Evolutionary conservation across 305 asterid genomes (phyloP).

Genomic region (Solanum hybrid): DNA sequence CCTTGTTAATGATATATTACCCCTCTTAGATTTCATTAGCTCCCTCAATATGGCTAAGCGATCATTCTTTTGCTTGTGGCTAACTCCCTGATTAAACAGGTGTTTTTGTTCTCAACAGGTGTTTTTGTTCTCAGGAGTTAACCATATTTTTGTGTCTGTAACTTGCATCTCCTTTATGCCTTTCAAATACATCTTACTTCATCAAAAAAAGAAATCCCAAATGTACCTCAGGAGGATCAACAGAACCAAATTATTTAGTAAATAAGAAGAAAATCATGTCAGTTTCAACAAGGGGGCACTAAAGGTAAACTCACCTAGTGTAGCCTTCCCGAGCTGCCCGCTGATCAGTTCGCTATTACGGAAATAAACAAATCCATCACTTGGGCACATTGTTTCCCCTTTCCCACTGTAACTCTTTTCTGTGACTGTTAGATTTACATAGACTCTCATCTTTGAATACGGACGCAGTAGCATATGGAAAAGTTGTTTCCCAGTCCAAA

Average conservation of each 20-base stretch:
- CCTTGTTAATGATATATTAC: neutral
- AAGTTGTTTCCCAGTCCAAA: slow-evolving; percentile 97
- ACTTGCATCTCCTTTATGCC: neutral
- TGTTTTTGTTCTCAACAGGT: neutral
- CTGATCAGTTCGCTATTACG: slow-evolving; percentile 92
- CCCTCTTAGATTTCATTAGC: neutral
- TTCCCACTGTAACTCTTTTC: slow-evolving; percentile 56
- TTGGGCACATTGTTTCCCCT: slow-evolving; percentile 67
- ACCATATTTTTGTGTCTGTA: neutral
- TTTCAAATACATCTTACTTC: neutral
- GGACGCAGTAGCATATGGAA: slow-evolving; percentile 74
- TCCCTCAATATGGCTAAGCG: neutral
- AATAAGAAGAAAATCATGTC: neutral
- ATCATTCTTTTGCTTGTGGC: neutral
- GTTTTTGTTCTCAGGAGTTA: neutral
- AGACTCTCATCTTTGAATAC: slow-evolving; percentile 67
- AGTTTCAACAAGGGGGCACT: neutral
- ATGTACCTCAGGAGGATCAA: neutral
- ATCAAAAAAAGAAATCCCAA: neutral
- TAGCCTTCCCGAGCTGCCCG: slow-evolving; percentile 97
- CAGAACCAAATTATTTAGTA: neutral
- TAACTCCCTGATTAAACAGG: neutral
- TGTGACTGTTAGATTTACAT: slow-evolving; percentile 65
- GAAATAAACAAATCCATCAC: slow-evolving; percentile 81
- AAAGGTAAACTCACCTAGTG: slow-evolving; percentile 55